phyloP scores from a whole-genome alignment of 2,329 filamentous ascomycete genomes.

The Botrytis medusae region DNA sequence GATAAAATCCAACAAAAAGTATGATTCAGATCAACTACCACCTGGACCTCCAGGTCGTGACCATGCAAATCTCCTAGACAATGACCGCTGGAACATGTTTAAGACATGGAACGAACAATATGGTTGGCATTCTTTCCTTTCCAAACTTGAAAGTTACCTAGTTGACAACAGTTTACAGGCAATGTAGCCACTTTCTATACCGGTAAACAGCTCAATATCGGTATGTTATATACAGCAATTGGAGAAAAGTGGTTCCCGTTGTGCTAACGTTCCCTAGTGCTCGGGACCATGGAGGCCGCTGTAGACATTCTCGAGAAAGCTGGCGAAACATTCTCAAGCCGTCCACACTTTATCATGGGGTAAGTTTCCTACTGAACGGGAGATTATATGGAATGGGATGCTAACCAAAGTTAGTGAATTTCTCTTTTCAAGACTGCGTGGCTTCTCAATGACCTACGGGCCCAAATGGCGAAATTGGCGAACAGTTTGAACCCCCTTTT shows the following conservation, averaged over 20 bases:
- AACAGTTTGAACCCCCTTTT: not conserved
- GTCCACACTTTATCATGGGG: constrained; percentile 4
- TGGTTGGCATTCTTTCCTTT: not conserved
- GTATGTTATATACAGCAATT: not conserved
- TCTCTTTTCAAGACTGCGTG: constrained; percentile 2
- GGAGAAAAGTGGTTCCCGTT: not conserved
- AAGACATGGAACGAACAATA: not conserved
- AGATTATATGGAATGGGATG: not conserved
- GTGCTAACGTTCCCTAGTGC: not conserved
- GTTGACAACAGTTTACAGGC: not conserved
- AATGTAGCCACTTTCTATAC: not conserved
- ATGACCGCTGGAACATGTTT: constrained; percentile 5
- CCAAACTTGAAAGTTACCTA: not conserved
- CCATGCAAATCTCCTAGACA: not conserved
- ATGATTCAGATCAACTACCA: not conserved
- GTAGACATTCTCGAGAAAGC: constrained; percentile 5
- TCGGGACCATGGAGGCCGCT: not conserved
- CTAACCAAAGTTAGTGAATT: not conserved
- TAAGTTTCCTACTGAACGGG: not conserved
- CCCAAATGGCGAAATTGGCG: constrained; percentile 5
- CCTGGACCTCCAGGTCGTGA: constrained; percentile 2
- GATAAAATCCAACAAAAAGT: not conserved
- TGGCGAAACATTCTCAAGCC: not conserved
- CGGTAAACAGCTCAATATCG: not conserved
- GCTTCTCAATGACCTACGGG: constrained; percentile 6